Evolutionary conservation across 148 eudicot genomes (phyloP).

Genomic region (Vaccinium myrtillus): DNA sequence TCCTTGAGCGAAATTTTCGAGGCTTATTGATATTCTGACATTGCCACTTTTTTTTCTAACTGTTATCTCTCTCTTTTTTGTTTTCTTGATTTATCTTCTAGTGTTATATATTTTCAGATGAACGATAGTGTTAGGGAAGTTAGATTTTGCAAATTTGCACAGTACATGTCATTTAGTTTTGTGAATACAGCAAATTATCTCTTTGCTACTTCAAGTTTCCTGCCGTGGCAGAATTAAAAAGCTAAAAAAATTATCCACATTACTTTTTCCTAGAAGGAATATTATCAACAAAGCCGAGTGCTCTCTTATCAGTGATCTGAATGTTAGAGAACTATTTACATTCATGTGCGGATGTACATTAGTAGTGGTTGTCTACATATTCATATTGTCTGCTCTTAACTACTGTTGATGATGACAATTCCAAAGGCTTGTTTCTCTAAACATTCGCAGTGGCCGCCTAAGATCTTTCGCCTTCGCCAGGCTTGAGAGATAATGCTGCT

Average conservation of each 20-base stretch:
- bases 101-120: background rate
- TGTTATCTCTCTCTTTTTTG: background rate
- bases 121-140: too few relatives aligned
- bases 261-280: too few relatives aligned
- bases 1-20: background rate
- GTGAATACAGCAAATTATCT: background rate
- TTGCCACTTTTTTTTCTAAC: background rate
- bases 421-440: constrained; percentile 54
- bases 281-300: too few relatives aligned
- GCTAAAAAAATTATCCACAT: too few relatives aligned
- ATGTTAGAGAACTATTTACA: background rate
- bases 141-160: too few relatives aligned
- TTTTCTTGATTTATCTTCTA: background rate
- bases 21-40: background rate
- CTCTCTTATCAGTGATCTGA: background rate
- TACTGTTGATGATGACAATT: constrained; percentile 35
- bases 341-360: background rate
- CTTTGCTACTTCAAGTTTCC: too few relatives aligned
- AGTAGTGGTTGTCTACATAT: too few relatives aligned
- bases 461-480: constrained; percentile 57
- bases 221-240: too few relatives aligned
- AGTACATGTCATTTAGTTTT: too few relatives aligned
- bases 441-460: constrained; percentile 69
- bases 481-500: constrained; percentile 13
- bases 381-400: background rate